Conservation (phyloP, 495 filamentous ascomycete genomes). For the Penicillium silybi region DNA sequence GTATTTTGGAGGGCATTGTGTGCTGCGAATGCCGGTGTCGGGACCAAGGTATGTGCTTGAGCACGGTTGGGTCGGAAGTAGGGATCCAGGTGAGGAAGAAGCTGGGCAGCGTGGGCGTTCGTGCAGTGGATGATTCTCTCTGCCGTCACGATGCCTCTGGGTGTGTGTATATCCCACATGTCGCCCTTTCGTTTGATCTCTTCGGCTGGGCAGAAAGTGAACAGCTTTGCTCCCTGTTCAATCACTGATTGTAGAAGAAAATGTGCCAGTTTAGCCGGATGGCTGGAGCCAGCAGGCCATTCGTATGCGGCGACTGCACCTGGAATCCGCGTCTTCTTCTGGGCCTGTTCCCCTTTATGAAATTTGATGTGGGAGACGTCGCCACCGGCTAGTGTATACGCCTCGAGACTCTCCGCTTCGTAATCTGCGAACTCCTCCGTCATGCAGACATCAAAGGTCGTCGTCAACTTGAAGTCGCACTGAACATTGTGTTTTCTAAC, state of each 20-base stretch:
- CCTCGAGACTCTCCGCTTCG: constrained; percentile 22
- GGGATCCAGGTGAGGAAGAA: constrained; percentile 22
- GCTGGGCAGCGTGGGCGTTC: constrained; percentile 28
- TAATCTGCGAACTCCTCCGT: constrained; percentile 26
- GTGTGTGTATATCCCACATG: constrained; percentile 23
- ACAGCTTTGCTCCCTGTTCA: constrained; percentile 17
- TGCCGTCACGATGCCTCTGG: constrained; percentile 15
- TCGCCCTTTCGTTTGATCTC: constrained; percentile 10
- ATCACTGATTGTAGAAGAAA: constrained; percentile 24
- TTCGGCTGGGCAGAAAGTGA: constrained; percentile 25
- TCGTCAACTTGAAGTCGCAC: constrained; percentile 29
- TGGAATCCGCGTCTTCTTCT: constrained; percentile 18
- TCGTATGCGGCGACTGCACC: constrained; percentile 30
- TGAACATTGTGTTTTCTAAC: constrained; percentile 23
- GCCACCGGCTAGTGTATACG: constrained; percentile 24
- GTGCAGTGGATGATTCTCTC: constrained; percentile 31
- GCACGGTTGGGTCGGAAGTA: constrained; percentile 26
- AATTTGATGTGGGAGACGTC: constrained; percentile 24
- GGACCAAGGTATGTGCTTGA: constrained; percentile 28
- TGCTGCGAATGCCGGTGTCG: constrained; percentile 15
- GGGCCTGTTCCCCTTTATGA: constrained; percentile 20
- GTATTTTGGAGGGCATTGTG: constrained; percentile 17
- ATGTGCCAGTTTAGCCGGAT: constrained; percentile 30
- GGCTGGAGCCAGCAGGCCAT: constrained; percentile 30
- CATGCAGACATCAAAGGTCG: constrained; percentile 33